Evolutionary conservation across 768 basidiomycete genomes (phyloP).

Genomic region (Dentipellis fragilis): DNA sequence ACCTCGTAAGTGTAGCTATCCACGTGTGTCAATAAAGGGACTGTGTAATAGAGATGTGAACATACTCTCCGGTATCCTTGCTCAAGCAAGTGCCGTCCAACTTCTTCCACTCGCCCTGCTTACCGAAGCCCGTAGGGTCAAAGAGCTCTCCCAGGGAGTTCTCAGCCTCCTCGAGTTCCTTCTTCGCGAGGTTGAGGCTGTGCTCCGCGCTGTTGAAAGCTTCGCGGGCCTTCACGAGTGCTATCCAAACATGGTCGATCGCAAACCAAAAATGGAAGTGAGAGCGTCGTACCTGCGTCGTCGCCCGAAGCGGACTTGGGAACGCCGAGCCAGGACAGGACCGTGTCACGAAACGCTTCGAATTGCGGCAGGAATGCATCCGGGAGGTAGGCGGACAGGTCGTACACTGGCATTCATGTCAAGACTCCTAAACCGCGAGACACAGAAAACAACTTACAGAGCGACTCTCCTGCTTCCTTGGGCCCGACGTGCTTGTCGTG

Average conservation of each 20-base stretch:
- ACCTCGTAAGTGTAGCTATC: conserved; percentile 87
- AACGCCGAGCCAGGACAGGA: conserved; percentile 64
- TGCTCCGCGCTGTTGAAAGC: conserved; percentile 55
- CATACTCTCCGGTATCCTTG: conserved; percentile 85
- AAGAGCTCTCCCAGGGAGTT: conserved; percentile 60
- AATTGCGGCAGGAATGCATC: conserved; percentile 69
- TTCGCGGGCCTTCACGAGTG: conserved; percentile 53
- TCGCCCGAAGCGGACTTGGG: conserved; percentile 28
- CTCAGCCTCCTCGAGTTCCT: conserved; percentile 43
- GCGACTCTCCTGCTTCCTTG: conserved; percentile 20
- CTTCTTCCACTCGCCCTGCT: conserved; percentile 93
- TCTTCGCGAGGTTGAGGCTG: conserved; percentile 38
- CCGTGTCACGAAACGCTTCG: conserved; percentile 48
- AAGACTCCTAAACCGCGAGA: not conserved
- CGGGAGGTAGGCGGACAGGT: conserved; percentile 76
- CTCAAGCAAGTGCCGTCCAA: conserved; percentile 73
- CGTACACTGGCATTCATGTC: conserved; percentile 47
- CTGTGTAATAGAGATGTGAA: conserved; percentile 15
- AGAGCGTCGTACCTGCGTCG: conserved; percentile 28
- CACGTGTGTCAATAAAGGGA: not conserved
- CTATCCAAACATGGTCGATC: conserved; percentile 19
- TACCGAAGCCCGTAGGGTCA: conserved; percentile 55
- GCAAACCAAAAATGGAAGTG: not conserved
- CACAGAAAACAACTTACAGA: conserved; percentile 38
- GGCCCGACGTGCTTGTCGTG: conserved; percentile 62